These are phyloP conservation scores for Claviceps fusiformis DNA, from an alignment of 2,329 filamentous ascomycete species.

Conservation along the genomic window DNA sequence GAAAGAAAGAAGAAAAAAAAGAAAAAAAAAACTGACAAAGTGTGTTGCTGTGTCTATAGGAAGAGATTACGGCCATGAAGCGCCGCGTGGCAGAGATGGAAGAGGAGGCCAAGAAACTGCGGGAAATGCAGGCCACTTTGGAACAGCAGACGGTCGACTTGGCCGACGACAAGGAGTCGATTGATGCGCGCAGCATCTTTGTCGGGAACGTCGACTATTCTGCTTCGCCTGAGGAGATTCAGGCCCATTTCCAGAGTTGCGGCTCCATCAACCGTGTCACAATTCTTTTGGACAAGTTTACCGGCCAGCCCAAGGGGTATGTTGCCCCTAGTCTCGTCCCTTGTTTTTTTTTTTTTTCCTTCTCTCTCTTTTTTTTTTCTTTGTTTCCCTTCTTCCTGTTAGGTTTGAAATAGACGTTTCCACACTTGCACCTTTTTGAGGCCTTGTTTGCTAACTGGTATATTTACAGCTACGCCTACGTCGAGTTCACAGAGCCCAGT, in stretches of 20 bases:
- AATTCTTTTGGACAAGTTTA: conserved; percentile 95
- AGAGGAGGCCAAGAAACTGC: conserved; percentile 72
- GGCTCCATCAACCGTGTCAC: conserved; percentile 97
- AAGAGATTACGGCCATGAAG: conserved; percentile 84
- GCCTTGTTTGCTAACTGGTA: background rate
- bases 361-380: too few relatives aligned
- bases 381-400: background rate
- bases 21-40: too few relatives aligned
- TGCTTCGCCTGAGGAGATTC: conserved; percentile 87
- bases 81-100: conserved; percentile 79
- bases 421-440: background rate
- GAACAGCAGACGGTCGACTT: conserved; percentile 75
- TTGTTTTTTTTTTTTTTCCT: background rate
- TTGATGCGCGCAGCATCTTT: conserved; percentile 91
- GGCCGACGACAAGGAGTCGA: conserved; percentile 86
- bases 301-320: conserved; percentile 96
- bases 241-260: conserved; percentile 94
- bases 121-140: conserved; percentile 75
- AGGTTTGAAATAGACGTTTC: too few relatives aligned
- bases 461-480: conserved; percentile 75
- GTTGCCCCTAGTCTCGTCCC: background rate
- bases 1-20: background rate
- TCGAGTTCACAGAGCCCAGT: conserved; percentile 91
- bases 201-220: conserved; percentile 98
- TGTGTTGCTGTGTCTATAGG: conserved; percentile 24